Percentiles rank a stretch among this genome's conserved stretches.
Evolutionary conservation across 495 filamentous ascomycete species (phyloP).

Genomic region (Xylaria intraflava): DNA sequence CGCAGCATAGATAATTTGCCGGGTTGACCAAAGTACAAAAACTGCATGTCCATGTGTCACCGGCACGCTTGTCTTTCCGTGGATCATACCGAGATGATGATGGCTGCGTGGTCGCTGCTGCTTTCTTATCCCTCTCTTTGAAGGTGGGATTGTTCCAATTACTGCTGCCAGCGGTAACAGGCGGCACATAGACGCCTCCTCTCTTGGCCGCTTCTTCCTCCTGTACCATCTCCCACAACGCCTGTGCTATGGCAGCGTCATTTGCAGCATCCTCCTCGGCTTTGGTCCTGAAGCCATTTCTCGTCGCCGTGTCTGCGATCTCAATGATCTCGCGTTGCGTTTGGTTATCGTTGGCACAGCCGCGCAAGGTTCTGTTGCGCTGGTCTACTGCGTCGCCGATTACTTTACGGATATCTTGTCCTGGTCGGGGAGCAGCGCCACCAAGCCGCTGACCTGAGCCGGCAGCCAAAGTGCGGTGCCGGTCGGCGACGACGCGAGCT

Average conservation of each 20-base stretch:
- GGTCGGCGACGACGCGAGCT: constrained; percentile 71
- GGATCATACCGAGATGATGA: not conserved
- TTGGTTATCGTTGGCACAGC: constrained; percentile 67
- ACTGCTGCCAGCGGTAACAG: constrained; percentile 20
- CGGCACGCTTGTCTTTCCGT: not conserved
- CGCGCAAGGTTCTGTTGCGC: constrained; percentile 53
- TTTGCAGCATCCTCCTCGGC: constrained; percentile 88
- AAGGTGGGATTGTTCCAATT: not conserved
- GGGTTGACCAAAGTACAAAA: constrained; percentile 84
- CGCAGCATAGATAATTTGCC: constrained; percentile 60
- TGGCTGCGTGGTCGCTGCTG: not conserved
- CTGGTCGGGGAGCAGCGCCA: constrained; percentile 51
- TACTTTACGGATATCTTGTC: constrained; percentile 65
- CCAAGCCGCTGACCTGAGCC: constrained; percentile 72
- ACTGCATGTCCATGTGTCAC: constrained; percentile 62
- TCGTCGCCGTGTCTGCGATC: constrained; percentile 59
- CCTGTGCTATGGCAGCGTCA: constrained; percentile 80
- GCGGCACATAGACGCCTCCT: constrained; percentile 57
- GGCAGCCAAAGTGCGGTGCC: constrained; percentile 48
- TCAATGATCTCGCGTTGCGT: constrained; percentile 51
- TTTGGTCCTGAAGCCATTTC: constrained; percentile 72
- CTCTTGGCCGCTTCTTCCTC: constrained; percentile 67
- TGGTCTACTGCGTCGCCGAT: constrained; percentile 70
- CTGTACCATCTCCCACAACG: constrained; percentile 79
- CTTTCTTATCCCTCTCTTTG: not conserved